Percentiles rank a stretch among this genome's conserved stretches.
Evolutionary conservation across 2,329 filamentous ascomycete genomes (phyloP).

Genomic region (Aspergillus aculeatinus): DNA sequence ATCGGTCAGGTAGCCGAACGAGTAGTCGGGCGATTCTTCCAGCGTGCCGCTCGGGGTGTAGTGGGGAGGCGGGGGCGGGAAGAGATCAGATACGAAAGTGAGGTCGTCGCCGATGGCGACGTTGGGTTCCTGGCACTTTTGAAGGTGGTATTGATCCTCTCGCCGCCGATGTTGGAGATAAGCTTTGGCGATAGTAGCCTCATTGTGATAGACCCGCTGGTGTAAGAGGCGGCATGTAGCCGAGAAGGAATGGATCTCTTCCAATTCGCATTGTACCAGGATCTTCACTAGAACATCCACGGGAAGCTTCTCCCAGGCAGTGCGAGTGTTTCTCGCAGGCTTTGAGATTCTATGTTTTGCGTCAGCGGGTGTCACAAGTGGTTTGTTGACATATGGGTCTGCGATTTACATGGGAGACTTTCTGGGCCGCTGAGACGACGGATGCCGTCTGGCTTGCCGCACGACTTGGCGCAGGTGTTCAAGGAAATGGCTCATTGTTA

Average conservation of each 20-base stretch:
- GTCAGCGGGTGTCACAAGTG: not conserved
- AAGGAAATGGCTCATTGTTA: not conserved
- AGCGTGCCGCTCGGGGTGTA: conserved; percentile 17
- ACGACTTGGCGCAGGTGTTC: not conserved
- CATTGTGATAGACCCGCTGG: conserved; percentile 19
- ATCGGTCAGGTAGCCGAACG: conserved; percentile 27
- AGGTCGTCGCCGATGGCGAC: conserved; percentile 22
- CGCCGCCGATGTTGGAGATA: conserved; percentile 22
- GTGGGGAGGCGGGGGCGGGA: conserved; percentile 28
- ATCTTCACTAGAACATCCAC: conserved; percentile 19
- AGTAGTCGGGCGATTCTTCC: conserved; percentile 25
- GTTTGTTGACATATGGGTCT: not conserved
- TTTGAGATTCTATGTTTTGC: not conserved
- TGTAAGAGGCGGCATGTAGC: conserved; percentile 23
- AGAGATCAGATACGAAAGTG: conserved; percentile 27
- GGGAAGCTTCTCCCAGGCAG: conserved; percentile 24
- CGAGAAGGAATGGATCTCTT: conserved; percentile 22
- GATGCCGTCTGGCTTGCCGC: not conserved
- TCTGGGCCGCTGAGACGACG: not conserved
- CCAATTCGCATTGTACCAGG: conserved; percentile 20
- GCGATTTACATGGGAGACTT: conserved; percentile 1
- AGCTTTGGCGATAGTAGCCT: conserved; percentile 23
- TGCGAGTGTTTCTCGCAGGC: not conserved
- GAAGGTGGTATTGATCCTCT: not conserved
- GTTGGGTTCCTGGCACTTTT: not conserved